phyloP scores from a whole-genome alignment of 306 rosid species.

The Lathyrus tuberosus region DNA sequence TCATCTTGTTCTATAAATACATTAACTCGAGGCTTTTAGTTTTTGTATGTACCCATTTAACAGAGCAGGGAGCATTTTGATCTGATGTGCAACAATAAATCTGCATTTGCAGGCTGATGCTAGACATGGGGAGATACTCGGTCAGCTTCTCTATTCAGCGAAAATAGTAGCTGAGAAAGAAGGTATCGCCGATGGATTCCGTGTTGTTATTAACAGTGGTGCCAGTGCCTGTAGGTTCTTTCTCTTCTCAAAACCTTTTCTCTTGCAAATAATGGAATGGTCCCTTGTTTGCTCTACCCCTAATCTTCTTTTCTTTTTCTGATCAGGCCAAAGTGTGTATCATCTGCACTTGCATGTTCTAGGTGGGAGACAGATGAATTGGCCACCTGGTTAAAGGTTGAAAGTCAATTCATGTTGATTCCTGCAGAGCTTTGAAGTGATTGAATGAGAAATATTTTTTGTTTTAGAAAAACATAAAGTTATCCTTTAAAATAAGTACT shows the following conservation, averaged over 20 bases:
- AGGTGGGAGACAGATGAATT: slow-evolving; percentile 84
- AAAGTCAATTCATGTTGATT: slow-evolving; percentile 9
- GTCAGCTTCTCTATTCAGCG: slow-evolving; percentile 78
- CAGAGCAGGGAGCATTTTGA: background rate
- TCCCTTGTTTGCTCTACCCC: background rate
- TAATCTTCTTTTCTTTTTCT: slow-evolving; percentile 5
- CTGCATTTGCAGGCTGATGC: slow-evolving; percentile 59
- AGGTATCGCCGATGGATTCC: slow-evolving; percentile 80
- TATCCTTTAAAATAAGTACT: background rate
- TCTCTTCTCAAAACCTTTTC: background rate
- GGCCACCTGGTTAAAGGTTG: slow-evolving; percentile 84
- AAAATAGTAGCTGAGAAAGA: slow-evolving; percentile 82
- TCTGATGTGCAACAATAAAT: slow-evolving; percentile 10
- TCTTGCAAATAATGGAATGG: background rate
- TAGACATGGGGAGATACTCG: slow-evolving; percentile 74
- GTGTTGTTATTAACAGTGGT: slow-evolving; percentile 85
- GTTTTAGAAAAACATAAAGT: background rate
- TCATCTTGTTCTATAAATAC: slow-evolving; percentile 24
- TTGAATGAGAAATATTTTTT: slow-evolving; percentile 9
- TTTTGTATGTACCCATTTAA: background rate
- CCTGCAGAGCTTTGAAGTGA: slow-evolving; percentile 1
- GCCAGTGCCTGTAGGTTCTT: slow-evolving; percentile 68
- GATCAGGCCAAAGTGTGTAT: slow-evolving; percentile 83
- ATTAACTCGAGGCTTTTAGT: background rate
- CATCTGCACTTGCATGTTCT: slow-evolving; percentile 91